These are phyloP conservation scores for Rosa hybrid DNA, from an alignment of 331 rosid species.

Conservation along the genomic window DNA sequence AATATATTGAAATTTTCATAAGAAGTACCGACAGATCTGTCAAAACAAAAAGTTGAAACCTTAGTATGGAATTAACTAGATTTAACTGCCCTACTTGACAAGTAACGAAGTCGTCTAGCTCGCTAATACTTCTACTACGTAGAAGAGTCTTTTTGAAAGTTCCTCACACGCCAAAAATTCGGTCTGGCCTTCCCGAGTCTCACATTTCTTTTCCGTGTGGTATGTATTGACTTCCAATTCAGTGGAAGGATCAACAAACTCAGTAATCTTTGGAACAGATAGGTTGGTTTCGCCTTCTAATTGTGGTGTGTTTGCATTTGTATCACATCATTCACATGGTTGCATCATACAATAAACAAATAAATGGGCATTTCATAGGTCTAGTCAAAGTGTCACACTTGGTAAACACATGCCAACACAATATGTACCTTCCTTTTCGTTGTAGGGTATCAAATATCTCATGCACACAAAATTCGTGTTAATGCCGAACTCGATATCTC, in stretches of 20 bases:
- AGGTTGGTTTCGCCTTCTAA: not conserved
- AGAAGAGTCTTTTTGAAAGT: not conserved
- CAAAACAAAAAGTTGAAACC: no score
- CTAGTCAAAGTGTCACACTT: not conserved
- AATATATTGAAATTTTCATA: no score
- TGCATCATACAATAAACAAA: no score
- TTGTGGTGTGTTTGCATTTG: not conserved
- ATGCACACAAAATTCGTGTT: no score
- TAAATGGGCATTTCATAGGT: not conserved
- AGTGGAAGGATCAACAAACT: not conserved
- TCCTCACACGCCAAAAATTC: not conserved
- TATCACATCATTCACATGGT: not conserved
- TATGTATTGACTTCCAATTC: not conserved
- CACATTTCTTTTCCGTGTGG: not conserved
- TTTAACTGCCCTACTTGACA: no score
- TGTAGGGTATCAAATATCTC: no score
- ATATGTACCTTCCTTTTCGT: not conserved
- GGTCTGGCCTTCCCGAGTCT: no score
- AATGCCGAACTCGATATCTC: no score
- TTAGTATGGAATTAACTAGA: no score
- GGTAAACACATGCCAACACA: not conserved
- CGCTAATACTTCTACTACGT: not conserved
- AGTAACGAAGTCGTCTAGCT: no score
- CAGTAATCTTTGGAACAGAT: no score
- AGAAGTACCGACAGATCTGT: no score